phyloP scores from a whole-genome alignment of 352 stramenopile species.

The Pythium phragmitis region DNA sequence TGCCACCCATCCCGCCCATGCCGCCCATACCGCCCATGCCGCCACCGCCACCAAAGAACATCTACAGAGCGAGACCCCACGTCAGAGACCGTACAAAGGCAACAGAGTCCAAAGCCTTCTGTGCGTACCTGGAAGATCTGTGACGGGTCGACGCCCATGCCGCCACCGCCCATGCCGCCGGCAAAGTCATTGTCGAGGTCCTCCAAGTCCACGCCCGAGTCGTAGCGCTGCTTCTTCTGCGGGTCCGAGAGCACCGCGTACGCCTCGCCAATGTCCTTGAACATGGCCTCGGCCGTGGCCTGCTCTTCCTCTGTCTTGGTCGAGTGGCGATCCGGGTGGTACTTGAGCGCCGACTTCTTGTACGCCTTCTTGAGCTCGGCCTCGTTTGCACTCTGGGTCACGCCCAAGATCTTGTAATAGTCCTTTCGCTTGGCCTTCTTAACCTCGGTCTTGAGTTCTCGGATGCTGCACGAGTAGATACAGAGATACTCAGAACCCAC shows the following conservation, averaged over 20 bases:
- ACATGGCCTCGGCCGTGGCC: slow-evolving; percentile 88
- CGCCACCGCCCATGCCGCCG: slow-evolving; percentile 61
- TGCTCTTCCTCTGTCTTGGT: slow-evolving; percentile 90
- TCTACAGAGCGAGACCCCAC: too few relatives aligned
- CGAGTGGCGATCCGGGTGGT: slow-evolving; percentile 95
- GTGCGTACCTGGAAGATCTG: slow-evolving; percentile 80
- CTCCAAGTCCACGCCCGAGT: slow-evolving; percentile 93
- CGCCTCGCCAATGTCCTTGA: slow-evolving; percentile 96
- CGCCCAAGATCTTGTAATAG: slow-evolving; percentile 94
- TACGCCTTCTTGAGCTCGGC: slow-evolving; percentile 99
- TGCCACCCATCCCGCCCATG: too few relatives aligned
- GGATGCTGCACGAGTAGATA: slow-evolving; percentile 39
- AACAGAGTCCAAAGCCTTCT: too few relatives aligned
- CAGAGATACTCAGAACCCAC: too few relatives aligned
- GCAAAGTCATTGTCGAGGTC: slow-evolving; percentile 89
- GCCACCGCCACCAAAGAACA: too few relatives aligned
- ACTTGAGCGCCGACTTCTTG: slow-evolving; percentile 92
- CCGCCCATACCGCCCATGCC: too few relatives aligned
- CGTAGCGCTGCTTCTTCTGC: slow-evolving; percentile 93
- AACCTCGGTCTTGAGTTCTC: slow-evolving; percentile 88
- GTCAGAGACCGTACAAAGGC: too few relatives aligned
- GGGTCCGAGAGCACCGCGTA: slow-evolving; percentile 95
- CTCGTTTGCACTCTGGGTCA: slow-evolving; percentile 74
- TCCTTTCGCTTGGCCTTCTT: slow-evolving; percentile 96
- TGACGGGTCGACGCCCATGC: slow-evolving; percentile 78